Conservation (phyloP, 345 rosid genomes). For the Gossypium mustelinum region DNA sequence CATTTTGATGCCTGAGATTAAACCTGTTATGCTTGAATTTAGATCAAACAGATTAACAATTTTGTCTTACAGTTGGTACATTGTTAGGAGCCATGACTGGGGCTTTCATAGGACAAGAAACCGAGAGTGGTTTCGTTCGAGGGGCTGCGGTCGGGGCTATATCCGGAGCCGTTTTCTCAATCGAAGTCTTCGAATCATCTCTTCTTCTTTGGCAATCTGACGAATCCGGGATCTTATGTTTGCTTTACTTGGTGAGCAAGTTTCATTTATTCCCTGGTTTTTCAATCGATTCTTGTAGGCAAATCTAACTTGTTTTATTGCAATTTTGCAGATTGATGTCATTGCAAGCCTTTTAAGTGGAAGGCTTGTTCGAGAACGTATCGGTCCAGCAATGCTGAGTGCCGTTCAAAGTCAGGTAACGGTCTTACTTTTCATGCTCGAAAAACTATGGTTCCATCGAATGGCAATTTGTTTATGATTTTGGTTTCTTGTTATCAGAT, state of each 20-base stretch:
- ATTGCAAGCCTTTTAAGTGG: conserved; percentile 95
- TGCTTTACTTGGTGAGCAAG: conserved; percentile 84
- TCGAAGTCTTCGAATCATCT: conserved; percentile 97
- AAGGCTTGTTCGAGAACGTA: conserved; percentile 90
- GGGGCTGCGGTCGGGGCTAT: conserved; percentile 99
- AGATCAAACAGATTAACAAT: conserved; percentile 13
- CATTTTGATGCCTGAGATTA: neutral
- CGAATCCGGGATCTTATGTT: conserved; percentile 84
- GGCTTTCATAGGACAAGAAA: conserved; percentile 98
- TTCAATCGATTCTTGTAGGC: neutral
- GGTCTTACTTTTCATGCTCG: neutral
- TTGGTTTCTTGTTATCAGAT: conserved; percentile 42
- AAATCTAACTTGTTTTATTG: conserved; percentile 15
- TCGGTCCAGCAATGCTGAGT: conserved; percentile 97
- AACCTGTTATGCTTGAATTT: neutral
- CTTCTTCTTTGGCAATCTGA: conserved; percentile 93
- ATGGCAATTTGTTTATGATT: conserved; percentile 14
- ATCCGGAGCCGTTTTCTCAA: conserved; percentile 98
- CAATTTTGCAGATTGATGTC: conserved; percentile 76
- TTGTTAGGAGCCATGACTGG: conserved; percentile 97
- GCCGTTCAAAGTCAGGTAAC: conserved; percentile 98
- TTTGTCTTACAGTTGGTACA: conserved; percentile 70
- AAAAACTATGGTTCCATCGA: neutral
- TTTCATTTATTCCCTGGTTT: neutral
- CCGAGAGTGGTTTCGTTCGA: conserved; percentile 94